phyloP scores from a whole-genome alignment of 2,329 filamentous ascomycete species.

The Sporothrix mexicana region DNA sequence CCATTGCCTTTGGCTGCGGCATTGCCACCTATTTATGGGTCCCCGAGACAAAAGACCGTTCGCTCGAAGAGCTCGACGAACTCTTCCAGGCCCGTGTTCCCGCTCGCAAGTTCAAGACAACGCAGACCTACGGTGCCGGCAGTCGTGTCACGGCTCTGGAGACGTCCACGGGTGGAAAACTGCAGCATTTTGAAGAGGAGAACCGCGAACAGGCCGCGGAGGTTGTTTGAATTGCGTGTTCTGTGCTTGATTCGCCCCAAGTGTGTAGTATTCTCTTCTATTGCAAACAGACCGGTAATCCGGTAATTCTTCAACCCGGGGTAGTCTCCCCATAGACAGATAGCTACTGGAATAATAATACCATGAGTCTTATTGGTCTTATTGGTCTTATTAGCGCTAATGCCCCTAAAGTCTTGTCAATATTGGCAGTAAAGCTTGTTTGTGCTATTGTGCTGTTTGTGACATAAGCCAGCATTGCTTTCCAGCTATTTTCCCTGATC shows the following conservation, averaged over 20 bases:
- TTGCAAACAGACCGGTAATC: too few relatives aligned
- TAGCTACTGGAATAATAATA: background rate
- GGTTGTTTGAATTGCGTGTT: background rate
- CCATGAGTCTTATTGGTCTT: background rate
- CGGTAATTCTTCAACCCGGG: too few relatives aligned
- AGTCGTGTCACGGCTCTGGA: slow-evolving; percentile 13
- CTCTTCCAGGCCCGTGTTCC: slow-evolving; percentile 23
- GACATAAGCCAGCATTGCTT: too few relatives aligned
- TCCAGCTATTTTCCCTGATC: background rate
- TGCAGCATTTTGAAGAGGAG: slow-evolving; percentile 11
- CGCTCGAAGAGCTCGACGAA: slow-evolving; percentile 31
- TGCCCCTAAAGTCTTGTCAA: background rate
- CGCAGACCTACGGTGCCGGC: slow-evolving; percentile 29
- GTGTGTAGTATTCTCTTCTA: background rate
- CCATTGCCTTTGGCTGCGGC: slow-evolving; percentile 24
- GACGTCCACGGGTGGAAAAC: background rate
- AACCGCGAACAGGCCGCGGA: background rate
- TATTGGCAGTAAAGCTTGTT: background rate
- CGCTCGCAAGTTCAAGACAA: slow-evolving; percentile 27
- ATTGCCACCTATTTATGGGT: slow-evolving; percentile 26
- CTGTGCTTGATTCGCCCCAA: background rate
- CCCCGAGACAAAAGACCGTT: slow-evolving; percentile 30
- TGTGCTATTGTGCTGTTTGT: too few relatives aligned
- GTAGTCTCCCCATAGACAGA: too few relatives aligned
- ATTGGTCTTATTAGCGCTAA: background rate